Evolutionary conservation across 148 eudicot species (phyloP).

Genomic region (Nyssa sinensis): DNA sequence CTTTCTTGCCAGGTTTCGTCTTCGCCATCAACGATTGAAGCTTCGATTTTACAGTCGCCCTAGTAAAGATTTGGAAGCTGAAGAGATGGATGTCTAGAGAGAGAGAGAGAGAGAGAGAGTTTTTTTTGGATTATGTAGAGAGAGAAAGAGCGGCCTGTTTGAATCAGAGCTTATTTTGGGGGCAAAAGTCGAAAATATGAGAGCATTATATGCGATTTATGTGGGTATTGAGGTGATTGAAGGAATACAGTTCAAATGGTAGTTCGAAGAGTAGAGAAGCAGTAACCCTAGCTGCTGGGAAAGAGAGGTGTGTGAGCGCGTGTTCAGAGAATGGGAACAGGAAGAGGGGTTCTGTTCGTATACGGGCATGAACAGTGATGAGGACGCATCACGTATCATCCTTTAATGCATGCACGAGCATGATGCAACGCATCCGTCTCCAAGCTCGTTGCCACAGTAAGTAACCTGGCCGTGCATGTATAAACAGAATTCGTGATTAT

Average conservation of each 20-base stretch:
- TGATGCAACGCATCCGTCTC: background rate
- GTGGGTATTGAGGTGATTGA: background rate
- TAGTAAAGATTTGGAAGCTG: background rate
- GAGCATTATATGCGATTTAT: background rate
- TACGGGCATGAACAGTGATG: background rate
- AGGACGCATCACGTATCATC: background rate
- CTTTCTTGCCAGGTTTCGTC: constrained; percentile 48
- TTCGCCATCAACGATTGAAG: constrained; percentile 31
- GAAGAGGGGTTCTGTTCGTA: background rate
- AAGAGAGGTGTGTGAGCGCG: constrained; percentile 10
- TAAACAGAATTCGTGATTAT: no score
- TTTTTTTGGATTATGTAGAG: no score
- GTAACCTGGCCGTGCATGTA: no score
- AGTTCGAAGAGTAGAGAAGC: background rate
- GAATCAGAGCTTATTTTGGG: background rate
- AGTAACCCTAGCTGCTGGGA: constrained; percentile 15
- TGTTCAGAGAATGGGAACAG: background rate
- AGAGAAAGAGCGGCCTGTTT: background rate
- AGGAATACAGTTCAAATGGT: background rate
- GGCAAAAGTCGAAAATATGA: background rate
- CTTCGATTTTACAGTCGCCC: background rate
- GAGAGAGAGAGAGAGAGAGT: background rate
- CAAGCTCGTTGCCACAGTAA: background rate
- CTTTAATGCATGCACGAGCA: background rate
- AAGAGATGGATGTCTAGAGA: background rate